Evolutionary conservation across 352 stramenopile species (phyloP), one percentile per base, ranked within the genome.

Genomic region (Pythium pectinolyticum): DNA sequence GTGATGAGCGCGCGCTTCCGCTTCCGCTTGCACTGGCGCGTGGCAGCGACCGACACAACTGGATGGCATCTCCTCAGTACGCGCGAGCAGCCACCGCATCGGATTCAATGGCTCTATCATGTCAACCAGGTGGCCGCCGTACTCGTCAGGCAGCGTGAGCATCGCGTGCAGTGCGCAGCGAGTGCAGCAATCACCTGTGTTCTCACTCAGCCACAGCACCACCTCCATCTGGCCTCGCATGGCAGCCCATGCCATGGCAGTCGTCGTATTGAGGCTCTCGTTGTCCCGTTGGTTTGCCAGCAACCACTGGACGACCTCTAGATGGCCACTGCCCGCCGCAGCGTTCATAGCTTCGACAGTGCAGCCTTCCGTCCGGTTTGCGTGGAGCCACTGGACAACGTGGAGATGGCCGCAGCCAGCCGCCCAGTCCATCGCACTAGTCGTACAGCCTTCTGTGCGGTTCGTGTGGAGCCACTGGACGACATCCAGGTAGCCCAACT

Each of bases 361-460:
- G 48, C 48, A 24, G 12, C 47, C 46, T 4, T 41, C 57, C 1
- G 17, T 0, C 1, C 19, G 27, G 25, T 50, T 25, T 8, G 14
- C 46, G 6, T 34, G n/a, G 3, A 69, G 28, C 53, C 54, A 69
- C 37, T 63, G 25, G 11, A 69, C 35, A 12, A 69, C 43, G 2
- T 56, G 27, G 30, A 69, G 32, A 30, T 57, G 32, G 34, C 52
- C 61, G 14, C 32, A 19, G 2, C 22, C 9, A 3, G 46, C 46
- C 0, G 57, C 57, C 0, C 2, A 19, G 12, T 15, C 1, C 14
- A 57, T 27, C 22, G 46, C 34, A 12, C 24, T 3, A 27, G n/a
- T 28, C 14, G 68, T 73, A 51, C 76, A 82, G n/a, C 81, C 69
- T 59, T 78, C 61, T 24, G 72, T 67, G 45, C 72, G 72, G 24